A percentile compares a stretch with the other conserved stretches of the same genome.
These are phyloP conservation scores for Bocquillonia castaneifolia DNA, from an alignment of 441 rosid species.

Conservation along the genomic window DNA sequence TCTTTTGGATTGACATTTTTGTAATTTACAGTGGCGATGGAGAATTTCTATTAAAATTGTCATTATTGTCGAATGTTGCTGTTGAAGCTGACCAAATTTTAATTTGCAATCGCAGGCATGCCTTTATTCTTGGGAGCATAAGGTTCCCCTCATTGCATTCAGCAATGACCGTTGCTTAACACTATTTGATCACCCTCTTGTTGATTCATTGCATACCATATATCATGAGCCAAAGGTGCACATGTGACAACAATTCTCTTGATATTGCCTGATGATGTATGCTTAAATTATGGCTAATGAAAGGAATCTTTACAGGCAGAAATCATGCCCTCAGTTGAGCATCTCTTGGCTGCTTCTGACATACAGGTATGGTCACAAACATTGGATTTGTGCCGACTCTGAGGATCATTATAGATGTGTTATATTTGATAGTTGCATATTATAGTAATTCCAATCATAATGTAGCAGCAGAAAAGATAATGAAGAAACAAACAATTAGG, in stretches of 20 bases:
- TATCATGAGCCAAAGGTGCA: constrained; percentile 82
- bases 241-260: constrained; percentile 17
- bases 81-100: background rate
- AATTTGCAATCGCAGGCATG: constrained; percentile 49
- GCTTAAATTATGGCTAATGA: constrained; percentile 14
- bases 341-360: constrained; percentile 61
- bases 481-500: background rate
- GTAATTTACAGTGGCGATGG: background rate
- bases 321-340: constrained; percentile 69
- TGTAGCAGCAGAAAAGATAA: background rate
- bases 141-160: constrained; percentile 83
- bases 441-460: background rate
- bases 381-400: constrained; percentile 11
- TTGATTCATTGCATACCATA: constrained; percentile 61
- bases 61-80: background rate
- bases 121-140: constrained; percentile 66
- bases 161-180: constrained; percentile 76
- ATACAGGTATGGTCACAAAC: constrained; percentile 57
- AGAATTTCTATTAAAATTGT: background rate
- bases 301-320: constrained; percentile 57
- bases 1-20: background rate
- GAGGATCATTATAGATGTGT: background rate
- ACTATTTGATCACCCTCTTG: constrained; percentile 72
- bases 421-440: background rate
- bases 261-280: constrained; percentile 15